These are phyloP conservation scores for Apiotrichum gamsii DNA, from an alignment of 1,284 basidiomycete genomes.

Conservation along the genomic window DNA sequence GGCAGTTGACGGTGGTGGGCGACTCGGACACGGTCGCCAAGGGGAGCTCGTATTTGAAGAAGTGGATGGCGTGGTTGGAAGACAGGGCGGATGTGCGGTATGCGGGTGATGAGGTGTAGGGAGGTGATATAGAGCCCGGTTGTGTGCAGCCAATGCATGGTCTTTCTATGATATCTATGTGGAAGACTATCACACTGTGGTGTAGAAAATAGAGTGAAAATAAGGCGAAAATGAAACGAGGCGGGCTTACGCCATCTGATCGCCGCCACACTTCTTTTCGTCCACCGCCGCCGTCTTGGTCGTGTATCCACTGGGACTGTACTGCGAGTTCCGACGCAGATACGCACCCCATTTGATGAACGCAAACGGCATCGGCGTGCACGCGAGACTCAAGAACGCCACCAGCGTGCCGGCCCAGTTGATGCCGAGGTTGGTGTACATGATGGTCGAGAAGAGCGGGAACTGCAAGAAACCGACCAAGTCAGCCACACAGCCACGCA, in stretches of 20 bases:
- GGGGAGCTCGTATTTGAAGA: constrained; percentile 72
- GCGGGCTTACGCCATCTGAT: neutral
- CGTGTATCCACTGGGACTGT: constrained; percentile 16
- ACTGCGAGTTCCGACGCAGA: constrained; percentile 38
- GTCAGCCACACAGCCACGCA: too few species aligned
- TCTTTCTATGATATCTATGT: too few species aligned
- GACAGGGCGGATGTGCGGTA: constrained; percentile 80
- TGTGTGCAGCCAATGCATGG: too few species aligned
- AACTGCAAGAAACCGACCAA: too few species aligned
- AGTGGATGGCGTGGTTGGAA: constrained; percentile 87
- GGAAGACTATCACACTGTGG: too few species aligned
- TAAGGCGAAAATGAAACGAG: neutral
- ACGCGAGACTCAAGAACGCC: constrained; percentile 55
- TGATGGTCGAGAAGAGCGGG: constrained; percentile 39
- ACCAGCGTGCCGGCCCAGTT: constrained; percentile 50
- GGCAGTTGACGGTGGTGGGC: constrained; percentile 84
- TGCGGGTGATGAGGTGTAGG: constrained; percentile 52
- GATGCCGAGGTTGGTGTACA: constrained; percentile 44
- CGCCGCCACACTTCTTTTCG: too few species aligned
- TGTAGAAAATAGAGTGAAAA: neutral
- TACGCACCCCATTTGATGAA: constrained; percentile 47
- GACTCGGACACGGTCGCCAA: constrained; percentile 82
- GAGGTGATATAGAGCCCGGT: too few species aligned
- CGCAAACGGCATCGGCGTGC: constrained; percentile 55
- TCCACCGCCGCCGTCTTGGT: neutral